These are phyloP conservation scores for Decorospora gaudefroyi DNA, from an alignment of 2,329 filamentous ascomycete species.

Conservation along the genomic window DNA sequence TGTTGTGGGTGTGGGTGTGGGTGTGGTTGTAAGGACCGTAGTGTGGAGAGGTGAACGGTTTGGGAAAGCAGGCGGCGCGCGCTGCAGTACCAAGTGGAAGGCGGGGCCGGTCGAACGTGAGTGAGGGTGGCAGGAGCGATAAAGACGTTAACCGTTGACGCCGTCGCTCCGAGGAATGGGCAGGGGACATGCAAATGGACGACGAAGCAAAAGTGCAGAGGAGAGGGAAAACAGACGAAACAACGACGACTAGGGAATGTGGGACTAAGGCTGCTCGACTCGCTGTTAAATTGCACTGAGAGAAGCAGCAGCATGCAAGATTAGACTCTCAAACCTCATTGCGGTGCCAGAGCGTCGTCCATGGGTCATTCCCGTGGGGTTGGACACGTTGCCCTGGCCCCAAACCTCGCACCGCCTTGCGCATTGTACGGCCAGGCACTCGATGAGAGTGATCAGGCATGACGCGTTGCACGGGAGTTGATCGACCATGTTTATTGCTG, in stretches of 20 bases:
- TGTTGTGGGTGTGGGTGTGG: conserved; percentile 1
- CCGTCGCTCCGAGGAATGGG: conserved; percentile 4
- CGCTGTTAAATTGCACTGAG: conserved; percentile 14
- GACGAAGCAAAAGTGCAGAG: neutral
- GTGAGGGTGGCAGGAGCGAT: conserved; percentile 9
- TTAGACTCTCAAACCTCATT: conserved; percentile 9
- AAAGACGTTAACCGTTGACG: conserved; percentile 1
- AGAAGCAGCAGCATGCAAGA: conserved; percentile 12
- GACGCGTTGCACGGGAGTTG: conserved; percentile 12
- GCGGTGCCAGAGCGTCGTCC: conserved; percentile 11
- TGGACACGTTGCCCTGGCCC: conserved; percentile 11
- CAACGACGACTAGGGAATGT: neutral
- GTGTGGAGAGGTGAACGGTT: conserved; percentile 1
- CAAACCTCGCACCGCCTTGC: conserved; percentile 7
- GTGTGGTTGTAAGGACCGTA: conserved; percentile 13
- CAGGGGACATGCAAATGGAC: neutral
- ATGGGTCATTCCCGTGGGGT: conserved; percentile 13
- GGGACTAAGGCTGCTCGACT: conserved; percentile 3
- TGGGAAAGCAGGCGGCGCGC: too few species aligned
- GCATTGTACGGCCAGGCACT: conserved; percentile 10
- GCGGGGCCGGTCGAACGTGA: conserved; percentile 10
- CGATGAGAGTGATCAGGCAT: conserved; percentile 5
- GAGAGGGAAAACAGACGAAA: conserved; percentile 4
- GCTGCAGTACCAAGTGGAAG: too few species aligned
- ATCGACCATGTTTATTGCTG: conserved; percentile 8